These are phyloP conservation scores for Xylaria flabelliformis DNA, from an alignment of 495 filamentous ascomycete species.

Conservation along the genomic window DNA sequence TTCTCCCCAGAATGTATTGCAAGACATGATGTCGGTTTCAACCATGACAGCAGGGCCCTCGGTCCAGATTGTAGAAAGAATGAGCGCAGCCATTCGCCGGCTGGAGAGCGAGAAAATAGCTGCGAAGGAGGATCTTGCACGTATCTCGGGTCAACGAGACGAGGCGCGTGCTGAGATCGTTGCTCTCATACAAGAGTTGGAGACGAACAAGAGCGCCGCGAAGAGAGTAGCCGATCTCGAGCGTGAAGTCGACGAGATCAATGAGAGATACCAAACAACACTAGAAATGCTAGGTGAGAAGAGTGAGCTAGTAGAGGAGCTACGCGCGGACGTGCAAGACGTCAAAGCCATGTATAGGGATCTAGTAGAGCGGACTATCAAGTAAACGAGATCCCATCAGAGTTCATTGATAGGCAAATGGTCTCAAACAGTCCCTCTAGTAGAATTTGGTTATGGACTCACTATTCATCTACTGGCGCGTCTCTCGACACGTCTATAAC, in stretches of 20 bases:
- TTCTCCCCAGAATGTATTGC: constrained; percentile 75
- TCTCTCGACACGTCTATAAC: neutral
- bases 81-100: constrained; percentile 89
- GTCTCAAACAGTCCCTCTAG: constrained; percentile 17
- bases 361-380: constrained; percentile 81
- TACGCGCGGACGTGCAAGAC: constrained; percentile 86
- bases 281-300: constrained; percentile 97
- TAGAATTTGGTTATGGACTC: constrained; percentile 24
- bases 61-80: constrained; percentile 94
- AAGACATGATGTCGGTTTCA: constrained; percentile 88
- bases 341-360: constrained; percentile 95
- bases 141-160: constrained; percentile 83
- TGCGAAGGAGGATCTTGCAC: constrained; percentile 79
- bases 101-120: constrained; percentile 90
- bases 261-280: constrained; percentile 82
- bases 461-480: constrained; percentile 2
- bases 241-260: constrained; percentile 65
- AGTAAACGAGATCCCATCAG: constrained; percentile 31
- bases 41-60: constrained; percentile 89
- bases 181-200: constrained; percentile 81
- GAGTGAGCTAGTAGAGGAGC: constrained; percentile 90
- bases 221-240: constrained; percentile 69
- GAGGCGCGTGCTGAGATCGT: constrained; percentile 92
- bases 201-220: constrained; percentile 67
- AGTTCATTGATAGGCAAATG: constrained; percentile 23